Evolutionary conservation across 306 rosid genomes (phyloP), one percentile per base, ranked within the genome.

Genomic region (Acmispon strigosus): DNA sequence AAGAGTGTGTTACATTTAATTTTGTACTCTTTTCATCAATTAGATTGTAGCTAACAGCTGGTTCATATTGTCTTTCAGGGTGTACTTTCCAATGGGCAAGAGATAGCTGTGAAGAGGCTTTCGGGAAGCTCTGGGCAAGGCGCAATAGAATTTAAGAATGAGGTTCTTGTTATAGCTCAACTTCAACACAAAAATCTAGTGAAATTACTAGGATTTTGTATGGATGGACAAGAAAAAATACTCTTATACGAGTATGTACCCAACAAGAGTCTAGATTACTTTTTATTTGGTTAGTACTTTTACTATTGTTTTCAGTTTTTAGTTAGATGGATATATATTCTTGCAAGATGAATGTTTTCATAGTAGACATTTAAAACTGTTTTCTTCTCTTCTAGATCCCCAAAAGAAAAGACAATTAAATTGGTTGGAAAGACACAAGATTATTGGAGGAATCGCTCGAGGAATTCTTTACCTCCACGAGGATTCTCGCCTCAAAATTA

Each of bases 391-490:
- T 10, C 2, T 7, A 61, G 66, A 61, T 17, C 15, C 32, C 32
- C 10, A 4, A 39, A 61, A 37, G 50, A 39, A 5, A 61, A 37
- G 2, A 37, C 49, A 37, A 10, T 17, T 87, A 6, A 59, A 17
- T 36, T 85, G 90, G 89, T 17, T 10, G 6, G 16, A 42, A 0
- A 68, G 83, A 0, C 58, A 8, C 12, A 82, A 76, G 0, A 78
- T 90, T 8, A 76, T 85, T 0, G 8, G 5, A 14, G 91, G 88
- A 2, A 62, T 70, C 50, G 84, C 80, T 12, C 41, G 39, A 4
- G 85, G 80, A 27, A 78, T 86, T 59, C 70, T 81, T 51, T 87
- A 84, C 37, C 61, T 90, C 2, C 91, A 90, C 6, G 82, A 87
- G 11, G 69, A 86, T 66, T 87, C 87, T 10, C 76, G 75, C 0